Conservation (phyloP, 2,329 filamentous ascomycete genomes). For the Calonectria pseudoturangicola region DNA sequence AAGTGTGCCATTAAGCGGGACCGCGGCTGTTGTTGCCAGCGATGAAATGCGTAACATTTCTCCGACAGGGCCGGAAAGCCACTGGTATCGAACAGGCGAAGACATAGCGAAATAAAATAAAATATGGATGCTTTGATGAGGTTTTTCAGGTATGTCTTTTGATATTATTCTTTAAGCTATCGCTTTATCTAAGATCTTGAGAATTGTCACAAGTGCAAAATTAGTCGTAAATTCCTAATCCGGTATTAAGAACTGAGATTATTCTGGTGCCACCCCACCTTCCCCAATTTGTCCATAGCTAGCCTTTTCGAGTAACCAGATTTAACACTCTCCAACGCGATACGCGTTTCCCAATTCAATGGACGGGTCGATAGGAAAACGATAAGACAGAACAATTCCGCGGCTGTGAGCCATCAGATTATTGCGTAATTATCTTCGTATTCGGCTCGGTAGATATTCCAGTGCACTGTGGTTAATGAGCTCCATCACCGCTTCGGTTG, state of each 20-base stretch:
- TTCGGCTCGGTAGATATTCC: too few species aligned
- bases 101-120: conserved; percentile 7
- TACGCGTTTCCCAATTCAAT: not conserved
- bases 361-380: not conserved
- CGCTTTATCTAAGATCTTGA: not conserved
- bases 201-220: not conserved
- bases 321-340: not conserved
- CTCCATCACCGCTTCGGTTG: not conserved
- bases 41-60: conserved; percentile 37
- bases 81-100: conserved; percentile 30
- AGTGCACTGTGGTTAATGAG: not conserved
- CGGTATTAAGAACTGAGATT: not conserved
- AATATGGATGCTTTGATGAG: not conserved
- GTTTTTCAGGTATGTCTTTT: not conserved
- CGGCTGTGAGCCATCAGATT: too few species aligned
- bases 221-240: conserved; percentile 7
- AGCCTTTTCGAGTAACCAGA: not conserved
- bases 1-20: conserved; percentile 36
- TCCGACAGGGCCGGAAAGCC: conserved; percentile 36
- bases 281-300: not conserved
- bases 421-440: too few species aligned
- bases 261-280: not conserved
- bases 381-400: not conserved
- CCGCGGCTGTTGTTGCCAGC: conserved; percentile 40
- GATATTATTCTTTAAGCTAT: not conserved